Evolutionary conservation across 2,329 filamentous ascomycete genomes (phyloP).

Genomic region (Byssothecium circinans): DNA sequence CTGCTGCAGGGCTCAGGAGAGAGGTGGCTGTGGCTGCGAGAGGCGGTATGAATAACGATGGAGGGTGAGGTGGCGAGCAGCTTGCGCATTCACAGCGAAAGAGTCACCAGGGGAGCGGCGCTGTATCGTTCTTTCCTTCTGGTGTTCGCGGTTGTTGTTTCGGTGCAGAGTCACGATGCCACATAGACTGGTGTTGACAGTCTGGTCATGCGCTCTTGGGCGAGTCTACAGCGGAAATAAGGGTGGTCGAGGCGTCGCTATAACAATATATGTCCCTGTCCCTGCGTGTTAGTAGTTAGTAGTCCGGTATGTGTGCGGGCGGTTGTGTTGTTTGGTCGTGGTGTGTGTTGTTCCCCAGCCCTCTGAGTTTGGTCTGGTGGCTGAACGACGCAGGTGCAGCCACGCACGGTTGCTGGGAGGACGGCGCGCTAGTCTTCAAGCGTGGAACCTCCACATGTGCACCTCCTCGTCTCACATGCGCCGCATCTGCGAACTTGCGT

Average conservation of each 20-base stretch:
- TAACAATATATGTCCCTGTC: conserved; percentile 16
- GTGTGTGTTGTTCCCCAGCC: conserved; percentile 24
- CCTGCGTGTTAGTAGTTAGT: conserved; percentile 40
- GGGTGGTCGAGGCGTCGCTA: too few relatives aligned
- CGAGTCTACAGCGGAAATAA: conserved; percentile 2
- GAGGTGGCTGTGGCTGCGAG: conserved; percentile 15
- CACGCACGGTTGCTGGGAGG: conserved; percentile 7
- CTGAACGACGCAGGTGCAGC: conserved; percentile 4
- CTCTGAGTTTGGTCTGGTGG: conserved; percentile 12
- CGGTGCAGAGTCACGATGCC: conserved; percentile 23
- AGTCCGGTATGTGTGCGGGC: conserved; percentile 17
- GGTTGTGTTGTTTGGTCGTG: conserved; percentile 25
- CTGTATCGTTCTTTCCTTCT: conserved; percentile 17
- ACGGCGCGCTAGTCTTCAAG: not conserved
- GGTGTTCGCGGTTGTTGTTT: conserved; percentile 21
- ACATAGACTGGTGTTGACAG: conserved; percentile 16
- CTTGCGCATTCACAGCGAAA: conserved; percentile 10
- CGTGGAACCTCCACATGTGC: not conserved
- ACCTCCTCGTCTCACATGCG: not conserved
- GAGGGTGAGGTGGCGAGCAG: not conserved
- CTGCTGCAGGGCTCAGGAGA: conserved; percentile 28
- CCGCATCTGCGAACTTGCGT: too few relatives aligned
- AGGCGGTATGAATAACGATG: conserved; percentile 13
- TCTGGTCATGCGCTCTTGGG: conserved; percentile 1
- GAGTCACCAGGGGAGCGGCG: conserved; percentile 1